Conservation (phyloP, 2,329 filamentous ascomycete genomes). For the Xylaria sp. region DNA sequence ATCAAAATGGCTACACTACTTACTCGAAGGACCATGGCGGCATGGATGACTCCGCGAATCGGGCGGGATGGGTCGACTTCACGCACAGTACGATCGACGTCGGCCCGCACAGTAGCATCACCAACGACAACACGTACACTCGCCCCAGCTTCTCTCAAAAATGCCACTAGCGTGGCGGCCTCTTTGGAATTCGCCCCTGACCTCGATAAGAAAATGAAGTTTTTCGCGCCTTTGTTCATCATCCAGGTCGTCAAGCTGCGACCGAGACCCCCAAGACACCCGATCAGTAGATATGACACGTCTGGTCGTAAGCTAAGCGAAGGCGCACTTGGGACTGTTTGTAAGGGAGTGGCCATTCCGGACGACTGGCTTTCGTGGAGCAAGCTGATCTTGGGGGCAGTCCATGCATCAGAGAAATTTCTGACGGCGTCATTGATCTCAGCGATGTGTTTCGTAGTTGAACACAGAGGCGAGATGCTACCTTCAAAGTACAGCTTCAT, state of each 20-base stretch:
- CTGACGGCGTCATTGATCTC: too few species aligned
- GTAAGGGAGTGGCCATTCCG: too few species aligned
- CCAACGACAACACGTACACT: not conserved
- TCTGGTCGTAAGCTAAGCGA: not conserved
- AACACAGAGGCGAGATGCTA: too few species aligned
- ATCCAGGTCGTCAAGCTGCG: constrained; percentile 42
- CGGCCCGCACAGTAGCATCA: not conserved
- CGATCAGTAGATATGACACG: constrained; percentile 41
- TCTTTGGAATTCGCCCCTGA: constrained; percentile 32
- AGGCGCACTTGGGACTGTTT: too few species aligned
- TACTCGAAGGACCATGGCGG: constrained; percentile 1
- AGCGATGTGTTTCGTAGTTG: too few species aligned
- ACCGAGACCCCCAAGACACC: constrained; percentile 45
- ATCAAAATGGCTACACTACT: too few species aligned
- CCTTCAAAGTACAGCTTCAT: not conserved
- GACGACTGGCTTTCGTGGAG: too few species aligned
- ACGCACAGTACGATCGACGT: not conserved
- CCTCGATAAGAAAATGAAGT: constrained; percentile 42
- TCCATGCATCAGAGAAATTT: too few species aligned
- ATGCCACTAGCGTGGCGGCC: constrained; percentile 26
- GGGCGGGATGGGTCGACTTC: not conserved
- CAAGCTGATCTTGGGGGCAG: too few species aligned
- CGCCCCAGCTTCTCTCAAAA: not conserved
- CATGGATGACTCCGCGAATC: constrained; percentile 31
- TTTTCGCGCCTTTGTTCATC: constrained; percentile 38